Evolutionary conservation across 2,329 filamentous ascomycete genomes (phyloP).

Genomic region (Aspergillus nomiae): DNA sequence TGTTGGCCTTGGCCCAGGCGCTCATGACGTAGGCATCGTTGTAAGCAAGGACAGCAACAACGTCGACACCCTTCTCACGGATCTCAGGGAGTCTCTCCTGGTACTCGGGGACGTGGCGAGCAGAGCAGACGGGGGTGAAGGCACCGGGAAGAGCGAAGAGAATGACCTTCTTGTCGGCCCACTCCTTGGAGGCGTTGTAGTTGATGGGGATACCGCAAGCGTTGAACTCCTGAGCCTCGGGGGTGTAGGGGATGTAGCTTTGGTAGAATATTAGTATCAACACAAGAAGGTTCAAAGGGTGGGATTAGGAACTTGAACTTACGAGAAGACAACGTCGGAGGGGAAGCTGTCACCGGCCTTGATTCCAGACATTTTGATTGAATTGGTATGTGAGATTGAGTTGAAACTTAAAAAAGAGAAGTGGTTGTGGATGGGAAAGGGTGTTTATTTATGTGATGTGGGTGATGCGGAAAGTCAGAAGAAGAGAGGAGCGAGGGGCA

Average conservation of each 20-base stretch:
- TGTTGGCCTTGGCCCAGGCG: slow-evolving; percentile 87
- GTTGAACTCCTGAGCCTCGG: slow-evolving; percentile 68
- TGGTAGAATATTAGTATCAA: slow-evolving; percentile 11
- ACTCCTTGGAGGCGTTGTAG: slow-evolving; percentile 79
- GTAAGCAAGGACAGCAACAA: slow-evolving; percentile 77
- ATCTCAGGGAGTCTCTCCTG: slow-evolving; percentile 70
- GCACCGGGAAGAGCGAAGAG: slow-evolving; percentile 71
- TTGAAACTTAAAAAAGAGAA: neutral
- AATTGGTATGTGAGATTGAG: slow-evolving; percentile 3
- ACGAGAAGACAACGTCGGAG: slow-evolving; percentile 75
- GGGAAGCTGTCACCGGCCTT: slow-evolving; percentile 84
- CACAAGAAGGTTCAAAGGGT: neutral
- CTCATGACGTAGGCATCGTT: slow-evolving; percentile 89
- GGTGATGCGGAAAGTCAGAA: slow-evolving; percentile 8
- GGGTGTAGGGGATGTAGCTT: slow-evolving; percentile 75
- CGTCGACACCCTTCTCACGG: slow-evolving; percentile 78
- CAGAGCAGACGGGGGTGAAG: slow-evolving; percentile 86
- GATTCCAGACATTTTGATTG: slow-evolving; percentile 63
- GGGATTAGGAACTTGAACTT: slow-evolving; percentile 44
- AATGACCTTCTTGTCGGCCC: slow-evolving; percentile 70
- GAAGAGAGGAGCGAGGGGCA: slow-evolving; percentile 11
- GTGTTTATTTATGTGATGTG: slow-evolving; percentile 16
- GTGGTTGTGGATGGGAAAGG: slow-evolving; percentile 5
- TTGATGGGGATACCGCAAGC: slow-evolving; percentile 76
- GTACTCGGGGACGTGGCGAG: slow-evolving; percentile 78